Evolutionary conservation across 176 grass and related monocot species (phyloP).

Genomic region (Ampelocalamus luodianensis): DNA sequence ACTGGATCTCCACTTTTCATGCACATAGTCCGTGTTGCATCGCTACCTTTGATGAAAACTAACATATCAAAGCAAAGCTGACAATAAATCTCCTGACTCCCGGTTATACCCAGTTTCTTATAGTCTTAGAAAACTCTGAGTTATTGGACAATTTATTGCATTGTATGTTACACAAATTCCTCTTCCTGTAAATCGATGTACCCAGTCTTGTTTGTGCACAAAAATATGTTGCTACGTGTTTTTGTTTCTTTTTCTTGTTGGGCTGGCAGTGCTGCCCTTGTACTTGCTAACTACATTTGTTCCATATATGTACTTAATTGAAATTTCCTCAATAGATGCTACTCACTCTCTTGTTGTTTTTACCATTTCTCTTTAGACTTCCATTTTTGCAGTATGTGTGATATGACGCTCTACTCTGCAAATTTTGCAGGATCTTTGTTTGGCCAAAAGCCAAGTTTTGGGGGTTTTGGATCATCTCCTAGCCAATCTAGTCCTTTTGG

Average conservation of each 20-base stretch:
- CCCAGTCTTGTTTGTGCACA: background rate
- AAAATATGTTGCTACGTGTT: background rate
- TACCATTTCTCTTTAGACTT: constrained; percentile 5
- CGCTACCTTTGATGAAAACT: no score
- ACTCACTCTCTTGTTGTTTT: constrained; percentile 4
- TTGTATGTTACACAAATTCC: background rate
- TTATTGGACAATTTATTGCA: background rate
- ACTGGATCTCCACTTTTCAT: background rate
- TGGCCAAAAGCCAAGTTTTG: constrained; percentile 87
- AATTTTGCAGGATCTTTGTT: constrained; percentile 75
- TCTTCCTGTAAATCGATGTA: background rate
- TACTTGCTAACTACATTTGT: background rate
- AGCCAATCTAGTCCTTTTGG: constrained; percentile 80
- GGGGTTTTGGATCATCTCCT: constrained; percentile 80
- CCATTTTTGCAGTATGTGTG: background rate
- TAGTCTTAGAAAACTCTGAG: background rate
- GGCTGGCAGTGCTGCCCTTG: background rate
- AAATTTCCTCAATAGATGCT: background rate
- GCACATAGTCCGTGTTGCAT: background rate
- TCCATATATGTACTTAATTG: background rate
- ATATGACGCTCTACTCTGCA: constrained; percentile 1
- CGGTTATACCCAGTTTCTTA: background rate
- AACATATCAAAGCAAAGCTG: constrained; percentile 5
- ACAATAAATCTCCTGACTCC: constrained; percentile 4
- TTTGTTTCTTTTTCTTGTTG: constrained; percentile 23